Conservation (phyloP, 1,284 basidiomycete species). For the Microbotryomycetes sp. region DNA sequence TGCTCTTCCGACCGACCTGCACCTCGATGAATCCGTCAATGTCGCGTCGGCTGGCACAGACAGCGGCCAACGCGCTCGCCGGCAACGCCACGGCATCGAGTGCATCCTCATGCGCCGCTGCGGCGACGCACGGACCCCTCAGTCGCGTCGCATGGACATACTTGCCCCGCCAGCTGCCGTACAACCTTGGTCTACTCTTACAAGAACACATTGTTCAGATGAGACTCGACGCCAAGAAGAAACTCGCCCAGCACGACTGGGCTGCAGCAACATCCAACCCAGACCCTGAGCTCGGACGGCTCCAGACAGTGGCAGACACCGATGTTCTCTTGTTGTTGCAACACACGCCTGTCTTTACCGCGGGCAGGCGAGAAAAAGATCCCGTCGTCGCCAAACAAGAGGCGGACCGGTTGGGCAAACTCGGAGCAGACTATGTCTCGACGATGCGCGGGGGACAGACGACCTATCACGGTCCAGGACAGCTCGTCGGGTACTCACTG, state of each 20-base stretch:
- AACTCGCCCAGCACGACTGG: slow-evolving; percentile 65
- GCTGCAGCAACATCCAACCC: slow-evolving; percentile 47
- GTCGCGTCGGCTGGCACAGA: no score
- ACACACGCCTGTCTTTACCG: slow-evolving; percentile 90
- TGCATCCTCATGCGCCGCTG: no score
- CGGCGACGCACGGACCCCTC: no score
- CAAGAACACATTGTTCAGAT: slow-evolving; percentile 27
- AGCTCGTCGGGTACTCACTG: slow-evolving; percentile 91
- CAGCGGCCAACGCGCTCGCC: no score
- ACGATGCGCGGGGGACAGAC: slow-evolving; percentile 84
- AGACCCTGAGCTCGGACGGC: slow-evolving; percentile 59
- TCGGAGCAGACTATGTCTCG: slow-evolving; percentile 81
- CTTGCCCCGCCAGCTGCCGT: slow-evolving; percentile 22
- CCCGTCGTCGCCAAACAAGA: slow-evolving; percentile 54
- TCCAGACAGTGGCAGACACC: slow-evolving; percentile 38
- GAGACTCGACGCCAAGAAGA: slow-evolving; percentile 42
- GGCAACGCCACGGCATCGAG: no score
- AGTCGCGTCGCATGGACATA: slow-evolving; percentile 20
- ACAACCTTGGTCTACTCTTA: slow-evolving; percentile 20
- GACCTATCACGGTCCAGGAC: slow-evolving; percentile 96
- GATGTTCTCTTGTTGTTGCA: slow-evolving; percentile 52
- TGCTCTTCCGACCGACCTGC: no score
- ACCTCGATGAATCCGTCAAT: no score
- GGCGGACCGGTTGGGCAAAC: slow-evolving; percentile 55
- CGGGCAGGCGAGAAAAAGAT: slow-evolving; percentile 72